These are phyloP conservation scores for Moelleriella libera DNA, from an alignment of 2,329 filamentous ascomycete genomes.

Conservation along the genomic window DNA sequence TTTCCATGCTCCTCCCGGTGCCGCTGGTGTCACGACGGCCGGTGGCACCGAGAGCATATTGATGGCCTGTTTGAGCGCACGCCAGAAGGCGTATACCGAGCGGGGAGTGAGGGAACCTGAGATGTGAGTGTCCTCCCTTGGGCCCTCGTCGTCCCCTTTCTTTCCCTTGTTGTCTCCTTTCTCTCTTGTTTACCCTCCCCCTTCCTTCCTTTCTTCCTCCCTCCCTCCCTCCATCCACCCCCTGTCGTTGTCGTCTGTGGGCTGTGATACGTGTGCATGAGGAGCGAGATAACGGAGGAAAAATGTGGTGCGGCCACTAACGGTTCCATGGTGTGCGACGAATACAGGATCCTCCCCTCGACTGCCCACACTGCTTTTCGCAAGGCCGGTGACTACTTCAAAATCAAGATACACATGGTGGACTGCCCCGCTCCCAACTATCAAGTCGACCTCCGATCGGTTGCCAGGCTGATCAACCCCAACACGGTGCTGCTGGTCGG, in stretches of 20 bases:
- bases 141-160: background rate
- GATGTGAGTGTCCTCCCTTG: constrained; percentile 48
- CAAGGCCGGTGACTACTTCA: constrained; percentile 91
- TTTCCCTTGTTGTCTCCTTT: background rate
- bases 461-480: constrained; percentile 76
- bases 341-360: constrained; percentile 68
- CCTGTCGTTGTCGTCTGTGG: background rate
- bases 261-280: background rate
- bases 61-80: constrained; percentile 82
- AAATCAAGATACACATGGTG: constrained; percentile 86
- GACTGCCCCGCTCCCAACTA: constrained; percentile 73
- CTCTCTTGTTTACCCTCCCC: too few relatives aligned
- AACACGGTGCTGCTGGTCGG: constrained; percentile 92
- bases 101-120: constrained; percentile 84
- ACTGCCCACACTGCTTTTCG: constrained; percentile 94
- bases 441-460: constrained; percentile 66
- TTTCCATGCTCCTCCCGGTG: constrained; percentile 79
- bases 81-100: constrained; percentile 78
- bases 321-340: background rate
- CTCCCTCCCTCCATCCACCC: too few relatives aligned
- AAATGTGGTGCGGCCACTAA: background rate
- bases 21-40: constrained; percentile 77
- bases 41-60: constrained; percentile 95
- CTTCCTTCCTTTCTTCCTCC: too few relatives aligned
- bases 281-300: background rate